These are phyloP conservation scores for Porcisia deanei DNA, from an alignment of 208 protist genomes.

Conservation along the genomic window DNA sequence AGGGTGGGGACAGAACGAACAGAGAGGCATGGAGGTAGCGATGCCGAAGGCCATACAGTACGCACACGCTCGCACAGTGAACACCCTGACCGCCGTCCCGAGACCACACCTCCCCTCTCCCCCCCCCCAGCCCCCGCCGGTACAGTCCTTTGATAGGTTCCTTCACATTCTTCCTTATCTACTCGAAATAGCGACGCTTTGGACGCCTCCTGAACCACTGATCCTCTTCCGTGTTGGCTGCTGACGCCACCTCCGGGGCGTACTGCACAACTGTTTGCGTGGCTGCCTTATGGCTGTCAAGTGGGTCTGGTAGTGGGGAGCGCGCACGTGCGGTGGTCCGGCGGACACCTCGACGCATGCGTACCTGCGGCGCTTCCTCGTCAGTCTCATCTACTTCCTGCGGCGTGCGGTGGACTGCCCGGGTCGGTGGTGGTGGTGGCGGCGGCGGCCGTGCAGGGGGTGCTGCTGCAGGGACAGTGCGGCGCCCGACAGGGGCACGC, in stretches of 20 bases:
- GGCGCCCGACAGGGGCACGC: conserved; percentile 1
- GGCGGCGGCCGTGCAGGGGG: not conserved
- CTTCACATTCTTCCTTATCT: not conserved
- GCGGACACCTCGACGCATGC: conserved; percentile 21
- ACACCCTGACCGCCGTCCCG: not conserved
- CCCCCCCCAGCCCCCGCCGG: no score
- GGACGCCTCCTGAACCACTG: conserved; percentile 46
- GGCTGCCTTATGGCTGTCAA: not conserved
- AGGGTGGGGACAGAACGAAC: no score
- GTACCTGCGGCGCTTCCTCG: conserved; percentile 14
- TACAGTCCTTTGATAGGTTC: not conserved
- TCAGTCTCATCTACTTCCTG: conserved; percentile 3
- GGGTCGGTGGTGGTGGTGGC: conserved; percentile 2
- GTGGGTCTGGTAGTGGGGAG: not conserved
- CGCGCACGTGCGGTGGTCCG: conserved; percentile 17
- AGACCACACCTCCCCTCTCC: not conserved
- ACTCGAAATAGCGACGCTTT: conserved; percentile 49
- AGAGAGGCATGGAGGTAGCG: no score
- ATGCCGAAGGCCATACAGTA: no score
- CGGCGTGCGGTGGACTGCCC: not conserved
- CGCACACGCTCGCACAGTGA: not conserved
- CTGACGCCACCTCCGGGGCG: not conserved
- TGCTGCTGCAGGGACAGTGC: conserved; percentile 4
- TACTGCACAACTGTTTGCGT: not conserved
- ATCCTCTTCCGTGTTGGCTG: conserved; percentile 9